These are phyloP conservation scores for Sanghuangporus weigelae DNA, from an alignment of 1,284 basidiomycete genomes.

Conservation along the genomic window DNA sequence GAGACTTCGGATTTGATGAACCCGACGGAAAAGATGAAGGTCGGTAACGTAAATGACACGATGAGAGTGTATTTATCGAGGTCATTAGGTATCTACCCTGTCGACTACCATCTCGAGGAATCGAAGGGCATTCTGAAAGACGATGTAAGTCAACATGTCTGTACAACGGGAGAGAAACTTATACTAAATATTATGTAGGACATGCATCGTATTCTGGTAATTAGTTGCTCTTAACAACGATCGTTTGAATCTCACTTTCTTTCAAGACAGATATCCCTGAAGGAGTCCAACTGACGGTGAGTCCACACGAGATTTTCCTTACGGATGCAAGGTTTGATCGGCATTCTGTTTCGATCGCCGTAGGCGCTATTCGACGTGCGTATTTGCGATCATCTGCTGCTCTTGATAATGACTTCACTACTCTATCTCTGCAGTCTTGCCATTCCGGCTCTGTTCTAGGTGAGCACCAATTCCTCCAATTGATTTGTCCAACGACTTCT, in stretches of 20 bases:
- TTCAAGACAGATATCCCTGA: not conserved
- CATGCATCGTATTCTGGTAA: conserved; percentile 56
- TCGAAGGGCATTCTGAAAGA: conserved; percentile 60
- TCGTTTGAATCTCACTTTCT: not conserved
- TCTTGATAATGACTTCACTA: not conserved
- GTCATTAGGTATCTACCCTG: conserved; percentile 73
- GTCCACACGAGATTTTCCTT: not conserved
- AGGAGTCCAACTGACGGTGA: conserved; percentile 6
- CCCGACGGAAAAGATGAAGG: conserved; percentile 33
- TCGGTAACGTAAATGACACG: conserved; percentile 15
- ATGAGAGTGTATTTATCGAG: not conserved
- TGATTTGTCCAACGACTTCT: conserved; percentile 1
- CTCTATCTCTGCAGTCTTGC: conserved; percentile 29
- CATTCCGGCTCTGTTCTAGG: conserved; percentile 30
- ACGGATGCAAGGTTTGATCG: not conserved
- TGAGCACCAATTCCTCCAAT: conserved; percentile 19
- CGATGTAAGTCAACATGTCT: conserved; percentile 50
- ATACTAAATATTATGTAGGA: conserved; percentile 31
- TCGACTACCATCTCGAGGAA: conserved; percentile 65
- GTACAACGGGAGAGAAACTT: not conserved
- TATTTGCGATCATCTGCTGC: not conserved
- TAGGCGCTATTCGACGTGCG: conserved; percentile 6
- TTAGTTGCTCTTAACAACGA: conserved; percentile 1
- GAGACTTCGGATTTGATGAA: conserved; percentile 37
- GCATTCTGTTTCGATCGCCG: not conserved